Base-by-base conservation (phyloP, 371 early-diverging fungal species). In the Astathelohania contejeani region DNA sequence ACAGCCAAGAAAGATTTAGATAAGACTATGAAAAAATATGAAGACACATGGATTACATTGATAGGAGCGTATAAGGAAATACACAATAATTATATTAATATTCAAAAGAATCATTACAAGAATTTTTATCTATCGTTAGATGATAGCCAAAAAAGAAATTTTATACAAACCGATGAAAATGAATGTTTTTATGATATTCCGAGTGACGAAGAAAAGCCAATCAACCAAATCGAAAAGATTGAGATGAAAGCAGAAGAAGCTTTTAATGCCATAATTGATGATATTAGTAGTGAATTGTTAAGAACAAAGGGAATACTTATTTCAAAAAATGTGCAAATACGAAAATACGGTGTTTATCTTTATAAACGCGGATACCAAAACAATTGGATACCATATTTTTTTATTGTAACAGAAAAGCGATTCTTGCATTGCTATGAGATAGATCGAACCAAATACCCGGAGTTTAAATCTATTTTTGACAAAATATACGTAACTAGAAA, bases 351-450 rank as follows among this genome's bases (percentile, higher is more conserved):
- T 0, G 1, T 63, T 20, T 56, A 26, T 23, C 52, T 49, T 7
- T 19, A 52, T 4, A 56, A 54, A 20, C 50, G 25, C 22, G 54
- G 54, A 35, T 47, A 56, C 20, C 32, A 45, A 20, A 32, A 44
- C 2, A 58, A 63, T 18, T 57, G 53, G 54, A 57, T 29, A 2
- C 19, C 25, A 3, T 22, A 45, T 18, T 53, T 52, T 43, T 3
- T 63, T 3, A 35, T 42, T 22, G 45, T 63, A 16, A 63, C 63
- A 7, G 49, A 49, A 25, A 55, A 39, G 1, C 39, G 40, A 20
- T 56, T 51, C 28, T 18, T 46, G 23, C 63, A 63, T 35, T 52
- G 49, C 28, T 62, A 50, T 37, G 56, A 62, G 7, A 16, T 59
- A 7, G 32, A 32, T 32, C 12, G 4, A 32, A 32, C 32, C 4